These are phyloP conservation scores for Piper betle DNA, from an alignment of 164 flowering plant species.

Conservation along the genomic window DNA sequence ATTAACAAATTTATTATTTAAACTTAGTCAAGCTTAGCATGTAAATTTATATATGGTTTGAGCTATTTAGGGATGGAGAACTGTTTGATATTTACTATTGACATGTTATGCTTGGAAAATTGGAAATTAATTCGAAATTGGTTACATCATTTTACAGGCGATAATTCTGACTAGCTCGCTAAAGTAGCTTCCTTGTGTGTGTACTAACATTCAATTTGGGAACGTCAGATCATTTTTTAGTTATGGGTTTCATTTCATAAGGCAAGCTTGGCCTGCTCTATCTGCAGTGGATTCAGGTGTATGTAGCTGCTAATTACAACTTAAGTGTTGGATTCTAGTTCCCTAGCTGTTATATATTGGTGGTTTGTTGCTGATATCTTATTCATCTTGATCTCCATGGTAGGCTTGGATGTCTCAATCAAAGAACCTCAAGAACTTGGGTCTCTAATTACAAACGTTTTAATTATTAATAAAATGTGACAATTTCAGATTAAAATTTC, in stretches of 20 bases:
- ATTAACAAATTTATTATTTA: too few relatives aligned
- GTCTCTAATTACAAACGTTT: slow-evolving; percentile 3
- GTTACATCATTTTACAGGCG: neutral
- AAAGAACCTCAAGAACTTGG: slow-evolving; percentile 16
- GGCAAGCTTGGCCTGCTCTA: slow-evolving; percentile 14
- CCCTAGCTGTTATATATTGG: neutral
- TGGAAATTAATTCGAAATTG: neutral
- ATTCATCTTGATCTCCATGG: neutral
- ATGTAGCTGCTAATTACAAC: neutral
- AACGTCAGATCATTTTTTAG: too few relatives aligned
- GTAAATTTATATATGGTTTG: too few relatives aligned
- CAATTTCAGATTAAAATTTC: too few relatives aligned
- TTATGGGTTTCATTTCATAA: slow-evolving; percentile 1
- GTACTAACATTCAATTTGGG: neutral
- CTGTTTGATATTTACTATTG: neutral
- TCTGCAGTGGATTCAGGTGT: slow-evolving; percentile 47
- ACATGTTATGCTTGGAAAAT: too few relatives aligned
- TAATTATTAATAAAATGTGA: too few relatives aligned
- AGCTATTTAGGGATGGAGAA: too few relatives aligned
- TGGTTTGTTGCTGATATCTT: neutral
- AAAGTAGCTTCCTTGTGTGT: neutral
- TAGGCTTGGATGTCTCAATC: slow-evolving; percentile 52
- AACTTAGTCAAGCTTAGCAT: too few relatives aligned
- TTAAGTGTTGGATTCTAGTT: neutral
- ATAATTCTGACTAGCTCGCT: neutral